Evolutionary conservation across 805 yeast species (phyloP).

Genomic region (Torulaspora quercuum): DNA sequence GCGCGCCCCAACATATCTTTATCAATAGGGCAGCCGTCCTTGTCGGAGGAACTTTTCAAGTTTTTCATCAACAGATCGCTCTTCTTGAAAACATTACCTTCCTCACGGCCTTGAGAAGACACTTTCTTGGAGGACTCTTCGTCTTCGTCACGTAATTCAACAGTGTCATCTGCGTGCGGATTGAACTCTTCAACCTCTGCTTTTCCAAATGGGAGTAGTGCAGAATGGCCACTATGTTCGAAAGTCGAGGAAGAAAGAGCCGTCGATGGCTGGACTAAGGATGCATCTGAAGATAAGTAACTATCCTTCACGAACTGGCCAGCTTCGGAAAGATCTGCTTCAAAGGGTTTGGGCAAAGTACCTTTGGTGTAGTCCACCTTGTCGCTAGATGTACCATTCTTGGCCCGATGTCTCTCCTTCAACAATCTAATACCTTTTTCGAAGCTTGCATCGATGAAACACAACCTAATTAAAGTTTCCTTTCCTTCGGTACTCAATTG

Average conservation of each 20-base stretch:
- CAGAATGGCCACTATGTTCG: conserved; percentile 33
- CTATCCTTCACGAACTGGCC: conserved; percentile 2
- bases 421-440: conserved; percentile 47
- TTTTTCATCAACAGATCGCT: conserved; percentile 18
- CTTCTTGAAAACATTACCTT: conserved; percentile 28
- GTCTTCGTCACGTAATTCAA: conserved; percentile 31
- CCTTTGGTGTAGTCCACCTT: background rate
- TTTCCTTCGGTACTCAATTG: conserved; percentile 67
- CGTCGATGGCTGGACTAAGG: conserved; percentile 12
- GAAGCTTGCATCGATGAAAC: conserved; percentile 68
- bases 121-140: conserved; percentile 14
- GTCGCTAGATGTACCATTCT: background rate
- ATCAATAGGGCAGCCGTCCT: conserved; percentile 18
- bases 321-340: conserved; percentile 4
- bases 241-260: conserved; percentile 27
- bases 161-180: conserved; percentile 34
- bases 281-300: conserved; percentile 2
- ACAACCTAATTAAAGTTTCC: conserved; percentile 68
- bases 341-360: conserved; percentile 2
- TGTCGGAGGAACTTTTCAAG: conserved; percentile 10
- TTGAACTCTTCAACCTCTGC: conserved; percentile 28
- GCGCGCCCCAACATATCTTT: conserved; percentile 30
- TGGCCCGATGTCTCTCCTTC: conserved; percentile 27
- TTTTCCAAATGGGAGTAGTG: conserved; percentile 40
- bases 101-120: conserved; percentile 22